These are phyloP conservation scores for Fusarium odoratissimum DNA, from an alignment of 2,329 filamentous ascomycete genomes.

Conservation along the genomic window DNA sequence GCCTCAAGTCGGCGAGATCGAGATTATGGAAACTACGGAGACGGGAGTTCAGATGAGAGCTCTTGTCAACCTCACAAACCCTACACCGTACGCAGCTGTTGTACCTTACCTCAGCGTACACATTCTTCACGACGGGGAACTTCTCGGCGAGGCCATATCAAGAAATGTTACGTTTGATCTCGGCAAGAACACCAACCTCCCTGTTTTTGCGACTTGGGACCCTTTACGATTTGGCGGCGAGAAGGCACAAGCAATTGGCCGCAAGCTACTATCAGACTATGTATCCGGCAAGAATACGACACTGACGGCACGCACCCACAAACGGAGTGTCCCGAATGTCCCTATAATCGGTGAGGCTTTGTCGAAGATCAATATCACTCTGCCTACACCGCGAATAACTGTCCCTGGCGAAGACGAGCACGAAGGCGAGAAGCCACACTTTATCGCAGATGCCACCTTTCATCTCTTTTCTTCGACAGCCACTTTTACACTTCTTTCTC, in stretches of 20 bases:
- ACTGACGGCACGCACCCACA: constrained; percentile 78
- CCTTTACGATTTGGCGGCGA: constrained; percentile 71
- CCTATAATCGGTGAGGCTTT: constrained; percentile 79
- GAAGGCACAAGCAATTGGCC: constrained; percentile 70
- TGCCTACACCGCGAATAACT: constrained; percentile 76
- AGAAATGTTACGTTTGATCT: constrained; percentile 70
- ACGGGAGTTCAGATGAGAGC: constrained; percentile 78
- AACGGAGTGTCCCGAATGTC: constrained; percentile 77
- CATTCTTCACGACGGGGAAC: constrained; percentile 76
- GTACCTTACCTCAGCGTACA: constrained; percentile 86
- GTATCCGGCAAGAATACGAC: constrained; percentile 89
- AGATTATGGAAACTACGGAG: constrained; percentile 77
- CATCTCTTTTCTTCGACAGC: constrained; percentile 90
- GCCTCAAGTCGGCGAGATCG: constrained; percentile 77
- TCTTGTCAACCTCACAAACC: constrained; percentile 86
- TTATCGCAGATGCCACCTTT: constrained; percentile 87
- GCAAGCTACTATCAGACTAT: constrained; percentile 84
- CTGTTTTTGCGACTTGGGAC: constrained; percentile 79
- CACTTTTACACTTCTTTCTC: constrained; percentile 84
- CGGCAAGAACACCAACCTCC: constrained; percentile 78
- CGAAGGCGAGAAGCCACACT: constrained; percentile 61
- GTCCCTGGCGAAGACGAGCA: constrained; percentile 61
- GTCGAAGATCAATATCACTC: constrained; percentile 75
- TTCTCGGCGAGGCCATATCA: constrained; percentile 80
- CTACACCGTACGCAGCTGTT: constrained; percentile 83